Evolutionary conservation across 2,329 filamentous ascomycete genomes (phyloP), one percentile per base, ranked within the genome.

Genomic region (Zarea fungicola): DNA sequence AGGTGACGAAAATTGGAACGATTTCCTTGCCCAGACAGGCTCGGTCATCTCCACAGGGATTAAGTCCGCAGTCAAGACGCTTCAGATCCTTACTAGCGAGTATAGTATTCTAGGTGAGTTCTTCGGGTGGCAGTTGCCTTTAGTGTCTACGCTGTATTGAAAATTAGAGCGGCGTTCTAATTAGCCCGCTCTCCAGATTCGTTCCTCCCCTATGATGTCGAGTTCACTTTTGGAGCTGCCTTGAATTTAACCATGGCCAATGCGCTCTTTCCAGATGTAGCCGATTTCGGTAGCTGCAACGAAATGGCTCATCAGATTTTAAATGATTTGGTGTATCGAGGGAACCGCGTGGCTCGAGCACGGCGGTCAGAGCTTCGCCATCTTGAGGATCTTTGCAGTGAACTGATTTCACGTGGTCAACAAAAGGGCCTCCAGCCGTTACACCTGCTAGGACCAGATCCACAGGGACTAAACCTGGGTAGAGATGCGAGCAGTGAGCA

Each of bases 11-110:
- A 32, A 29, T 36, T 64, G 64, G 28, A 59, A 64, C 8, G 61
- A 48, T 0, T 65, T 70, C 26, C 51, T 70, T 0, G 56, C 55
- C 2, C 61, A 60, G 2, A 69, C 66, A 1, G 65, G 61, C 11
- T 54, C 64, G 0, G 48, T 71, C 0, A 68, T 71, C 7, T 64
- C 62, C 0, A 68, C 64, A 0, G 66, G 69, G 4, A 70, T 71
- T 18, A 70, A 71, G 28, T 72, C 68, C 0, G 68, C 69, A 0
- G 55, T 59, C 3, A 72, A 71, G 41, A 67, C 64, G 0, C 54
- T 71, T 0, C 64, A 69, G 34, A 69, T 72, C 1, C 48, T 72
- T 1, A 60, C 60, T 0, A 60, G 60, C 14, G 66, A 68, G 19
- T 60, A 67, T 5, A 60, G 63, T 13, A 54, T 67, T 0, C 58